phyloP scores from a whole-genome alignment of 164 flowering plant species.

The Platanus orientalis region DNA sequence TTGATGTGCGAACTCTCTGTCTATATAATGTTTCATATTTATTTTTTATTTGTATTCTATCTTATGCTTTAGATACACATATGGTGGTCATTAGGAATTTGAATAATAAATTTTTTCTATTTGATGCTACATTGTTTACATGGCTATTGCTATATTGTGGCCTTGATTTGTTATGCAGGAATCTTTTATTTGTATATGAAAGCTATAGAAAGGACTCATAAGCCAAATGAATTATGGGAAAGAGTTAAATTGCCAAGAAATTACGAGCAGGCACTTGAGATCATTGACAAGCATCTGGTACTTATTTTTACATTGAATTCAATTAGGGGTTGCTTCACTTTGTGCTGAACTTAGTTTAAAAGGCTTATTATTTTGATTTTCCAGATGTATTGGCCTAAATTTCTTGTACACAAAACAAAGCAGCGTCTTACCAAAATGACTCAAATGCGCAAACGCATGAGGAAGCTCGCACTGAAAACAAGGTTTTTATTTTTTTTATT shows the following conservation, averaged over 20 bases:
- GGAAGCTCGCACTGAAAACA: constrained; percentile 89
- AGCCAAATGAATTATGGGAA: constrained; percentile 87
- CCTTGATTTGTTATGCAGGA: constrained; percentile 44
- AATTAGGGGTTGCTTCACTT: neutral
- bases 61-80: no score
- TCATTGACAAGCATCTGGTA: constrained; percentile 87
- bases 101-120: no score
- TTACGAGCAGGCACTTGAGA: constrained; percentile 77
- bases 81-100: no score
- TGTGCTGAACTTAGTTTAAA: neutral
- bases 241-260: constrained; percentile 80
- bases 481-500: constrained; percentile 54
- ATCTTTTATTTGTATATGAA: constrained; percentile 91
- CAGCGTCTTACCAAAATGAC: constrained; percentile 93
- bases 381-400: constrained; percentile 90
- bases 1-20: no score
- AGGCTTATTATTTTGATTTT: no score
- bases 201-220: constrained; percentile 87
- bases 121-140: neutral
- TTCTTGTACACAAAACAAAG: constrained; percentile 75
- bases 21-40: no score
- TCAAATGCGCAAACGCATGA: constrained; percentile 90
- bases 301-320: neutral
- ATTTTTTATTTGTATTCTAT: no score
- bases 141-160: neutral